Evolutionary conservation across 176 grass and related monocot species (phyloP).

Genomic region (Paspalum vaginatum): DNA sequence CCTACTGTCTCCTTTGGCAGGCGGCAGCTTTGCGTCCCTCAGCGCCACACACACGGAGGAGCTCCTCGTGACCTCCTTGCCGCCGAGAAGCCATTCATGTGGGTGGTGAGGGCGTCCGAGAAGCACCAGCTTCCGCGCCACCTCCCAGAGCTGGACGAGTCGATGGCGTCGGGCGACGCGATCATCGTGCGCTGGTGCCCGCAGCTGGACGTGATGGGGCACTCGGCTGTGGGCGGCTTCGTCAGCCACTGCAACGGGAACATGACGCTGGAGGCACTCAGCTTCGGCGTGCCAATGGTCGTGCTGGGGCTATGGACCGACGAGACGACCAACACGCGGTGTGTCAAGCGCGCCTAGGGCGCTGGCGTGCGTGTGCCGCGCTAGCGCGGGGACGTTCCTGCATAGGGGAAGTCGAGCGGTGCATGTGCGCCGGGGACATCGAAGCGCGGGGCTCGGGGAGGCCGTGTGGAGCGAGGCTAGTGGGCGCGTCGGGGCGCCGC

Average conservation of each 20-base stretch:
- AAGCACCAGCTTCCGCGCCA: constrained; percentile 34
- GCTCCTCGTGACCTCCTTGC: constrained; percentile 42
- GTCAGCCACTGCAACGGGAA: no score
- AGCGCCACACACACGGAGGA: constrained; percentile 48
- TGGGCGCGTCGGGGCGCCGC: no score
- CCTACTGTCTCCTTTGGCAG: constrained; percentile 75
- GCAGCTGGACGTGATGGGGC: constrained; percentile 59
- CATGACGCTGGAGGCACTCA: constrained; percentile 68
- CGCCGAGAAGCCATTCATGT: constrained; percentile 50
- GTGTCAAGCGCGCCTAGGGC: constrained; percentile 41
- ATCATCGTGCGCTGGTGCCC: constrained; percentile 56
- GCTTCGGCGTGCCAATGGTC: constrained; percentile 57
- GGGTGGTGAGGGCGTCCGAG: constrained; percentile 59
- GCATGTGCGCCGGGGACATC: constrained; percentile 2
- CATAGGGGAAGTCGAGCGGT: constrained; percentile 34
- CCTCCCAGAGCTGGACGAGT: constrained; percentile 29
- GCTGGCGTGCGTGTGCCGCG: constrained; percentile 33
- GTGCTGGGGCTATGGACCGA: constrained; percentile 51
- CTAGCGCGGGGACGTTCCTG: neutral
- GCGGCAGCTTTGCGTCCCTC: constrained; percentile 58
- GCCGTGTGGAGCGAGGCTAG: no score
- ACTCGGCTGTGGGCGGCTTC: constrained; percentile 65
- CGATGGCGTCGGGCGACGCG: constrained; percentile 38
- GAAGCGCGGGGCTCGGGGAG: no score
- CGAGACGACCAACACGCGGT: constrained; percentile 48